phyloP scores from a whole-genome alignment of 1,284 basidiomycete genomes.

The Fomitopsis betulina region DNA sequence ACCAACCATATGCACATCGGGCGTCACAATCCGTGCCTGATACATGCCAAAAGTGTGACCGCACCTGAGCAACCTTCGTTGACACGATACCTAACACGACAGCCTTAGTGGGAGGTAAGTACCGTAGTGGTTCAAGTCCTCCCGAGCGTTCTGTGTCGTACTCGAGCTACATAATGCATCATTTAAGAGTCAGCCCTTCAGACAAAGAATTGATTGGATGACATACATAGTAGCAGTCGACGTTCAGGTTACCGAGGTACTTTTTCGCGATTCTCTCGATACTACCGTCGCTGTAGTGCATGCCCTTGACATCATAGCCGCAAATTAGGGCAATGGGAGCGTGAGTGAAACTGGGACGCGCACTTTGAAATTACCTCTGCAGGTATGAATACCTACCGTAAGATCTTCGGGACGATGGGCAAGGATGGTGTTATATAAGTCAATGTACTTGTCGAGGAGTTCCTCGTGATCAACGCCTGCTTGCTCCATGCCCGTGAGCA shows the following conservation, averaged over 20 bases:
- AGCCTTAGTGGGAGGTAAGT: conserved; percentile 63
- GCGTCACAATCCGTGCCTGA: neutral
- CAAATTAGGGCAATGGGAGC: neutral
- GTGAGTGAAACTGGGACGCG: neutral
- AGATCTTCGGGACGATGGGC: conserved; percentile 58
- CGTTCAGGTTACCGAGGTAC: conserved; percentile 64
- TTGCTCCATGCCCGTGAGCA: conserved; percentile 56
- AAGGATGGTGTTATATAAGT: conserved; percentile 65
- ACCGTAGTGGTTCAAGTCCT: conserved; percentile 58
- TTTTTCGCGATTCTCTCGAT: conserved; percentile 70
- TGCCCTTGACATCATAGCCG: conserved; percentile 33
- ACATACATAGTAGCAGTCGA: conserved; percentile 67
- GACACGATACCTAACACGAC: conserved; percentile 75
- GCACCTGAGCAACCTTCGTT: conserved; percentile 59
- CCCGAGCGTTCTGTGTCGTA: conserved; percentile 75
- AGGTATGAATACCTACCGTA: conserved; percentile 67
- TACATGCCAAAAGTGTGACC: neutral
- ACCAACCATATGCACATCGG: neutral
- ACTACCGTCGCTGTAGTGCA: conserved; percentile 68
- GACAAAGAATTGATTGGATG: neutral
- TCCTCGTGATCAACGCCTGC: conserved; percentile 55
- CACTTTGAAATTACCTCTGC: conserved; percentile 74
- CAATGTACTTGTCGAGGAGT: conserved; percentile 63
- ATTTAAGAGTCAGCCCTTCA: conserved; percentile 3
- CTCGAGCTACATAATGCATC: conserved; percentile 45